Evolutionary conservation across 2,329 filamentous ascomycete genomes (phyloP).

Genomic region (Diaporthe batatas): DNA sequence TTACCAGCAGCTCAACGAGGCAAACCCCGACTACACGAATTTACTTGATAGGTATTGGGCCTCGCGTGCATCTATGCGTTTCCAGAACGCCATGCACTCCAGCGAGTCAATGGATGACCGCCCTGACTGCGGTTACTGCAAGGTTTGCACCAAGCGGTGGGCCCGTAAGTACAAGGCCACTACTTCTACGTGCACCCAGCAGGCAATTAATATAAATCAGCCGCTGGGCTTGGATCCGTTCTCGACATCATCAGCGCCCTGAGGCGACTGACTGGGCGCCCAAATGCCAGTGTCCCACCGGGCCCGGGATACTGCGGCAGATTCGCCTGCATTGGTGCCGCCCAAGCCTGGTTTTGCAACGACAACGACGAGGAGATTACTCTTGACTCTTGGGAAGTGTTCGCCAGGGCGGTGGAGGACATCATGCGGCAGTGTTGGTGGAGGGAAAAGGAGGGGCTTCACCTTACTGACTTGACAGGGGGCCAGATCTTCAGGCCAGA

Average conservation of each 20-base stretch:
- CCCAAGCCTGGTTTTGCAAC: background rate
- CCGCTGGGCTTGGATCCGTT: background rate
- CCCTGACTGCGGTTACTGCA: background rate
- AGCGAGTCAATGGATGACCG: background rate
- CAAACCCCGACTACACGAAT: background rate
- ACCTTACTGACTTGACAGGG: background rate
- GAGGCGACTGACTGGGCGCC: background rate
- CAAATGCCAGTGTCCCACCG: rapidly evolving
- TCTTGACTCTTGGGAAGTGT: background rate
- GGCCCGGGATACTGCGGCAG: background rate
- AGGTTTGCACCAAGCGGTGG: slow-evolving; percentile 17
- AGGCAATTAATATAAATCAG: background rate
- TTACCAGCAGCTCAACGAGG: background rate
- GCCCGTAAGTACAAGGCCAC: background rate
- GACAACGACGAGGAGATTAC: background rate
- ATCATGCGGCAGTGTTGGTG: background rate
- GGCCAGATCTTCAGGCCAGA: background rate
- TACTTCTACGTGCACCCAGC: background rate
- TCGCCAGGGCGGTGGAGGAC: background rate
- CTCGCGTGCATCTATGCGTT: background rate
- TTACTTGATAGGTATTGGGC: background rate
- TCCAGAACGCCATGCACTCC: background rate
- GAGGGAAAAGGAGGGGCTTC: too few relatives aligned
- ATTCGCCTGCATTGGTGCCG: background rate
- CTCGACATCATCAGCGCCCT: background rate